Base-by-base conservation (phyloP, 2,329 filamentous ascomycete genomes). In the Aspergillus sp. region DNA sequence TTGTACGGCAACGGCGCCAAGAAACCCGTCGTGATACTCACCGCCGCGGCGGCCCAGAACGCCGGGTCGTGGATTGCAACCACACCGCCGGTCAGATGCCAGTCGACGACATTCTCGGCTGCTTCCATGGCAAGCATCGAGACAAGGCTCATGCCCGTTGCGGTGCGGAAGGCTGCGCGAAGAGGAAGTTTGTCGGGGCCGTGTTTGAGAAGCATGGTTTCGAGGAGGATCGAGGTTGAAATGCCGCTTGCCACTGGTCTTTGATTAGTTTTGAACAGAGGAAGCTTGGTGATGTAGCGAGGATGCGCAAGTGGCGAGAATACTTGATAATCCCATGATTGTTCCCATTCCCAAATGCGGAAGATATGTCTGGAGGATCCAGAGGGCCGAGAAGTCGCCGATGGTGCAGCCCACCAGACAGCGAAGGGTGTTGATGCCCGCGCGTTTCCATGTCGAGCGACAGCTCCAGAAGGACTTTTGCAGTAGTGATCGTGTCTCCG, bases 41-140 rank as follows among this genome's bases (percentile, higher is more conserved):
- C 42, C 3, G 54, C 58, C 5, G 83, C 83, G 2, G 84, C 82
- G 0, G 69, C 60, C 84, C 84, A 86, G 57, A 86, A 86, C 1
- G 69, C 61, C 0, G 81, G 79, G 26, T 79, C 77, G 1, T 77
- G 73, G 11, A 85, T 67, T 0, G 75, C 71, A 1, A 85, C 79
- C 1, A 77, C 66, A 0, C 83, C 84, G 0, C 83, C 82, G 0
- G 83, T 86, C 0, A 86, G 71, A 58, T 82, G 78, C 58, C 82
- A 85, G 60, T 86, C 84, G 3, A 86, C 83, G 0, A 73, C 60
- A 61, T 86, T 86, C 64, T 85, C 80, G 0, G 80, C 82, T 3
- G 76, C 61, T 66, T 86, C 84, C 84, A 86, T 86, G 0, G 83
- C 82, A 2, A 85, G 10, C 84, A 86, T 86, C 0, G 83, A 85